These are phyloP conservation scores for Aspergillus nidulans DNA, from an alignment of 495 filamentous ascomycete genomes.

Conservation along the genomic window DNA sequence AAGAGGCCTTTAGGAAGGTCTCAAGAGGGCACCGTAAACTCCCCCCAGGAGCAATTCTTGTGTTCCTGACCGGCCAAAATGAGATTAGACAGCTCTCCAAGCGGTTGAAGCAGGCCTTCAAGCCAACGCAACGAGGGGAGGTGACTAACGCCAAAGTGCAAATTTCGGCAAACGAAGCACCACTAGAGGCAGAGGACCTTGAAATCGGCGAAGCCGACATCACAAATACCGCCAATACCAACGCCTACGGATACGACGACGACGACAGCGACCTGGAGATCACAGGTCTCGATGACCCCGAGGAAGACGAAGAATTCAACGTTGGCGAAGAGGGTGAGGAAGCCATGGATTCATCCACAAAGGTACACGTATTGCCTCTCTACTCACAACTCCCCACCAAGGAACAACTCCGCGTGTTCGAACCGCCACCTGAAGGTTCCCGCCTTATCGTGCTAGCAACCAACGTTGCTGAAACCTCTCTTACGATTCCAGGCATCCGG, in stretches of 20 bases:
- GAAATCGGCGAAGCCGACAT: slow-evolving; percentile 65
- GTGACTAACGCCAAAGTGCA: slow-evolving; percentile 59
- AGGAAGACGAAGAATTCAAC: slow-evolving; percentile 59
- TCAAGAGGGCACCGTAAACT: slow-evolving; percentile 85
- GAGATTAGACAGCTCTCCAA: slow-evolving; percentile 81
- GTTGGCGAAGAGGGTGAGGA: slow-evolving; percentile 53
- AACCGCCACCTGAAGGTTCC: slow-evolving; percentile 75
- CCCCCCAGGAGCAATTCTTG: slow-evolving; percentile 86
- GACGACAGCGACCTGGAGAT: slow-evolving; percentile 44
- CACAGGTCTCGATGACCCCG: slow-evolving; percentile 45
- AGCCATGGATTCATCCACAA: slow-evolving; percentile 60
- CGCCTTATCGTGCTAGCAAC: slow-evolving; percentile 90
- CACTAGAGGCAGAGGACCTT: slow-evolving; percentile 81
- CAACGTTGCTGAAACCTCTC: slow-evolving; percentile 93
- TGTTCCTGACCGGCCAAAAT: slow-evolving; percentile 92
- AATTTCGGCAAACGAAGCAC: slow-evolving; percentile 71
- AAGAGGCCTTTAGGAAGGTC: slow-evolving; percentile 84
- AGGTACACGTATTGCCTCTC: slow-evolving; percentile 81
- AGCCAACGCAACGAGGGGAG: slow-evolving; percentile 49
- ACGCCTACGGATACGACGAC: slow-evolving; percentile 4
- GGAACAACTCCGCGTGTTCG: slow-evolving; percentile 92
- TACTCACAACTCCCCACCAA: slow-evolving; percentile 93
- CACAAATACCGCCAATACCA: slow-evolving; percentile 31
- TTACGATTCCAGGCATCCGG: slow-evolving; percentile 92
- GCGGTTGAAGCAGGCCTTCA: slow-evolving; percentile 68